phyloP scores from a whole-genome alignment of 345 rosid species.

The Firmiana major region DNA sequence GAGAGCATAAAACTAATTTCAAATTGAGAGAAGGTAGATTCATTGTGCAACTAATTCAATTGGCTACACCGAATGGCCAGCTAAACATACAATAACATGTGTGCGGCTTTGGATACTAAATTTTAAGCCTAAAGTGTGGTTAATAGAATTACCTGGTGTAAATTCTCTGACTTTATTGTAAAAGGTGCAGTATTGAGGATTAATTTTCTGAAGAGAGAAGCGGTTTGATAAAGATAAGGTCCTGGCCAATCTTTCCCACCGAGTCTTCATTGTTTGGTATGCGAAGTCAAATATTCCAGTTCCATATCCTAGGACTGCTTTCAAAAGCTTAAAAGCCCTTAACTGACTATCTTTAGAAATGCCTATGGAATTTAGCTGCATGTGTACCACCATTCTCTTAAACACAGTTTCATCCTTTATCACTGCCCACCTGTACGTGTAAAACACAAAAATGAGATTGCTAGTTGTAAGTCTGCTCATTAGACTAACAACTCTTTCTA shows the following conservation, averaged over 20 bases:
- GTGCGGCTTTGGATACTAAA: no score
- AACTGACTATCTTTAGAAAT: constrained; percentile 58
- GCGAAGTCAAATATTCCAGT: constrained; percentile 45
- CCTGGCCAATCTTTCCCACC: constrained; percentile 38
- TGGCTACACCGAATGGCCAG: no score
- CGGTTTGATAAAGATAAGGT: constrained; percentile 40
- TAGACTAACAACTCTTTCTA: background rate
- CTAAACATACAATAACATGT: no score
- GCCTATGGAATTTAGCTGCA: constrained; percentile 36
- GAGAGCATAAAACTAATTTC: background rate
- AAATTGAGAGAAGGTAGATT: background rate
- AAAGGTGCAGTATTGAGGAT: constrained; percentile 42
- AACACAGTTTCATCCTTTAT: constrained; percentile 52
- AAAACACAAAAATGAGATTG: background rate
- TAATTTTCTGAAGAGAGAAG: constrained; percentile 45
- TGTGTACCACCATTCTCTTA: constrained; percentile 30
- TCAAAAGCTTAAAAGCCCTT: constrained; percentile 47
- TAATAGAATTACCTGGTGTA: constrained; percentile 34
- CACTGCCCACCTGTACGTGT: constrained; percentile 57
- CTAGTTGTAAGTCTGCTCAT: background rate
- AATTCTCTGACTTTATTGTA: constrained; percentile 31
- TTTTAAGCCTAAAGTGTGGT: background rate
- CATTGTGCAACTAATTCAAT: no score
- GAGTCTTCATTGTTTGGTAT: constrained; percentile 38
- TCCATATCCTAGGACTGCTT: constrained; percentile 36